These are phyloP conservation scores for Eugenia klotzschiana DNA, from an alignment of 441 rosid genomes.

Conservation along the genomic window DNA sequence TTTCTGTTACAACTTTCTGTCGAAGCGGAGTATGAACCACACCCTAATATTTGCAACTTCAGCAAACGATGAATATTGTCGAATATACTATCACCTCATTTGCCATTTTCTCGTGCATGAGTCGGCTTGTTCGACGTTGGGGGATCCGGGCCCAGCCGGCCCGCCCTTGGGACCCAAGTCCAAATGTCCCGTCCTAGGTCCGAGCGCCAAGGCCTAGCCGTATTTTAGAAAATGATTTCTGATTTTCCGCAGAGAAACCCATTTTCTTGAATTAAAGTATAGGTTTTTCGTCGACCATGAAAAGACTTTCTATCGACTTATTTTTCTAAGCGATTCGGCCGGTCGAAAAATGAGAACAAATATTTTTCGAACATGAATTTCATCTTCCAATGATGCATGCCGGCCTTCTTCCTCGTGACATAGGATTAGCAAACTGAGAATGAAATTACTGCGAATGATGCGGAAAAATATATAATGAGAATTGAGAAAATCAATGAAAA, in stretches of 20 bases:
- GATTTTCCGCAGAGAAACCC: not conserved
- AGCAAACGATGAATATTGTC: not conserved
- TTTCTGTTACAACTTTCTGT: no score
- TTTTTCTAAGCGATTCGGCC: not conserved
- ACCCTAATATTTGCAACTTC: not conserved
- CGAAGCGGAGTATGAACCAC: no score
- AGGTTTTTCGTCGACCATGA: not conserved
- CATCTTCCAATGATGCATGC: not conserved
- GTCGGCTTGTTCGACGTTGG: not conserved
- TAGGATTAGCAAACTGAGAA: not conserved
- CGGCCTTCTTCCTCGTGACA: not conserved
- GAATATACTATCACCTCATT: not conserved
- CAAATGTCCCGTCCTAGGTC: no score
- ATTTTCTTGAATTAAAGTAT: not conserved
- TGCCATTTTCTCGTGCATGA: not conserved
- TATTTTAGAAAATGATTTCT: not conserved
- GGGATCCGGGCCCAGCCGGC: no score
- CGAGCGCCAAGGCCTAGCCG: rapidly evolving
- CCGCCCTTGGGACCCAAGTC: no score
- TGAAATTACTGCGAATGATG: not conserved
- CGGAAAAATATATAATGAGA: not conserved
- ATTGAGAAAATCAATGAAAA: no score
- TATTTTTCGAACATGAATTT: not conserved
- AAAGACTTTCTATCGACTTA: not conserved
- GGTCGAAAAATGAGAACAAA: not conserved